Evolutionary conservation across 495 filamentous ascomycete genomes (phyloP).

Genomic region (Penicillium samsonianum): DNA sequence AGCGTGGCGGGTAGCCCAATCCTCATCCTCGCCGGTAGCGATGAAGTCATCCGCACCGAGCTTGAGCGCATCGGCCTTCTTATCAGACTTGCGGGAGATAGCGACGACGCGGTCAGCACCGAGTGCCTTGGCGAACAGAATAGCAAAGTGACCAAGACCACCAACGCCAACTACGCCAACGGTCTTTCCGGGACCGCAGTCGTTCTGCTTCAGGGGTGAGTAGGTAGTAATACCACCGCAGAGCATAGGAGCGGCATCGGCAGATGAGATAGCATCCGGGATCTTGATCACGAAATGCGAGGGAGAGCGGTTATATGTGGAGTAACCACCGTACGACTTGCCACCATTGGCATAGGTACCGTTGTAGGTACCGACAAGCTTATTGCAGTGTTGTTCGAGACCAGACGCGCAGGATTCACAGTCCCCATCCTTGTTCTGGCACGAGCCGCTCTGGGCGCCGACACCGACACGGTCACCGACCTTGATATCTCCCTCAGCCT

Average conservation of each 20-base stretch:
- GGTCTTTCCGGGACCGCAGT: conserved; percentile 74
- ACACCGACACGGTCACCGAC: conserved; percentile 86
- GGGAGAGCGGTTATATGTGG: conserved; percentile 69
- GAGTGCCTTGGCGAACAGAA: conserved; percentile 64
- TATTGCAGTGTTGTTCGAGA: conserved; percentile 66
- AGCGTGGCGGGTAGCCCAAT: conserved; percentile 67
- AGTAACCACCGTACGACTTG: conserved; percentile 70
- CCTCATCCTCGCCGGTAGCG: conserved; percentile 74
- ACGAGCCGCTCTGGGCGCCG: conserved; percentile 78
- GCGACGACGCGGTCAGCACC: conserved; percentile 78
- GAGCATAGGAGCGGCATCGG: conserved; percentile 78
- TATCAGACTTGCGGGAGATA: conserved; percentile 68
- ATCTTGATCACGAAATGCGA: conserved; percentile 78
- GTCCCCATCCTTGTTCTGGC: conserved; percentile 54
- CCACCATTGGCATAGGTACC: conserved; percentile 49
- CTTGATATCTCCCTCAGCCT: conserved; percentile 62
- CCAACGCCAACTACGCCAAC: conserved; percentile 85
- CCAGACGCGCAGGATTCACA: conserved; percentile 68
- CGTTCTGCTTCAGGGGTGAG: conserved; percentile 69
- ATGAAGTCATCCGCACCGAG: conserved; percentile 67
- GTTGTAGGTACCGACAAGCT: conserved; percentile 53
- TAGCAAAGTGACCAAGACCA: conserved; percentile 72
- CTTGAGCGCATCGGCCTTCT: conserved; percentile 70
- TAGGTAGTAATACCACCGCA: conserved; percentile 83
- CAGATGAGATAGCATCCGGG: conserved; percentile 60